phyloP scores from a whole-genome alignment of 2,329 filamentous ascomycete species.

The Cercospora beticola region DNA sequence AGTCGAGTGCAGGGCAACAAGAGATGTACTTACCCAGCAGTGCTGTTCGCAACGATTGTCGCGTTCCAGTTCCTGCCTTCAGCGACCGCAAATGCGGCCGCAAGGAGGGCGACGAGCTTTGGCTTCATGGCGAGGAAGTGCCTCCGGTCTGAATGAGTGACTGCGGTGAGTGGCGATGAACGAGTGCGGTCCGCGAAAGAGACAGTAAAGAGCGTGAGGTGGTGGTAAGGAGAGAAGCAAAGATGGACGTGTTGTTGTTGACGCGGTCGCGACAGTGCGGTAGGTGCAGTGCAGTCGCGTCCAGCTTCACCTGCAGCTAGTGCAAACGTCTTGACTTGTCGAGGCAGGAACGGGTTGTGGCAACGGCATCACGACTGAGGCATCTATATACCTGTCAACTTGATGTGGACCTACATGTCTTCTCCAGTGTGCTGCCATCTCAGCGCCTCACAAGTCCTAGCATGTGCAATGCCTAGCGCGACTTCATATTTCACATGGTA shows the following conservation, averaged over 20 bases:
- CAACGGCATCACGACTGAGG: background rate
- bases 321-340: conserved; percentile 1
- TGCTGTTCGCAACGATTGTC: conserved; percentile 12
- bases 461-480: background rate
- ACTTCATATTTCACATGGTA: background rate
- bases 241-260: conserved; percentile 6
- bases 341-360: background rate
- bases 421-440: background rate
- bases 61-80: conserved; percentile 17
- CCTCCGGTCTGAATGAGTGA: conserved; percentile 30
- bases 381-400: background rate
- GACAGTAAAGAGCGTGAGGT: conserved; percentile 15
- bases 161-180: conserved; percentile 26
- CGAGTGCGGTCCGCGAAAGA: conserved; percentile 14
- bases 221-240: conserved; percentile 6
- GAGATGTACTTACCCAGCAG: conserved; percentile 20
- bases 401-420: background rate
- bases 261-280: background rate
- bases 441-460: background rate
- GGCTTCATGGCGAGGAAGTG: conserved; percentile 23
- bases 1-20: background rate
- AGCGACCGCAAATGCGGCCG: conserved; percentile 12
- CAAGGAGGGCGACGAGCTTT: conserved; percentile 16
- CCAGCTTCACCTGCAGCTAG: background rate
- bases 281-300: background rate